Evolutionary conservation across 345 rosid genomes (phyloP), one percentile per base, ranked within the genome.

Genomic region (Balakata baccata): DNA sequence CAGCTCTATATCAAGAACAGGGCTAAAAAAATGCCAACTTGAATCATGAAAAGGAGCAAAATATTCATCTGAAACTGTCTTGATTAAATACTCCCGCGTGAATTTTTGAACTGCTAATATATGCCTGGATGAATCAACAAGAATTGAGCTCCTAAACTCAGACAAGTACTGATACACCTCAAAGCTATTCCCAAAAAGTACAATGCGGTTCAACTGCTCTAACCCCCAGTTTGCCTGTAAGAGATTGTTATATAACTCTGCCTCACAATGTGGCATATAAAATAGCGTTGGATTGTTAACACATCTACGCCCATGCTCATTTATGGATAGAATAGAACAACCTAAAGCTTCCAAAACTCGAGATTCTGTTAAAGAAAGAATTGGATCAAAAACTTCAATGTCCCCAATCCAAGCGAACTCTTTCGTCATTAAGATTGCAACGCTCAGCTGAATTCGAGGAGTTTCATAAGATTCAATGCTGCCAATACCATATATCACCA

Each of bases 211-310:
- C 81, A 95, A 77, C 14, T 72, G 64, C 67, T 83, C 87, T 2
- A 56, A 53, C n/a, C 77, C 79, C 97, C 96, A 89, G 57, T 92
- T 92, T 11, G 88, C 87, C 62, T 86, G 85, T 73, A 91, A 68
- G 14, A 95, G 91, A 79, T 92, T 89, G 84, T 79, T 74, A 51
- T 89, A 95, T 25, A 95, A 70, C 83, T 69, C 89, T 16, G 90
- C 97, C 54, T 92, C 98, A 45, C 98, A 95, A 69, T 92, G 98
- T 16, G 96, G 96, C 99, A 92, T 92, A 79, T 82, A 92, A 82
- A 95, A 92, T 53, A 92, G 85, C 0, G 87, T 87, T 65, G 98
- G 94, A 76, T 81, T 89, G 60, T 46, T 52, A 64, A 85, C 97
- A 66, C 80, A 77, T 23, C 94, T 84, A 13, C 90, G 87, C 54